phyloP scores from a whole-genome alignment of 768 basidiomycete genomes.

The Russula earlei region DNA sequence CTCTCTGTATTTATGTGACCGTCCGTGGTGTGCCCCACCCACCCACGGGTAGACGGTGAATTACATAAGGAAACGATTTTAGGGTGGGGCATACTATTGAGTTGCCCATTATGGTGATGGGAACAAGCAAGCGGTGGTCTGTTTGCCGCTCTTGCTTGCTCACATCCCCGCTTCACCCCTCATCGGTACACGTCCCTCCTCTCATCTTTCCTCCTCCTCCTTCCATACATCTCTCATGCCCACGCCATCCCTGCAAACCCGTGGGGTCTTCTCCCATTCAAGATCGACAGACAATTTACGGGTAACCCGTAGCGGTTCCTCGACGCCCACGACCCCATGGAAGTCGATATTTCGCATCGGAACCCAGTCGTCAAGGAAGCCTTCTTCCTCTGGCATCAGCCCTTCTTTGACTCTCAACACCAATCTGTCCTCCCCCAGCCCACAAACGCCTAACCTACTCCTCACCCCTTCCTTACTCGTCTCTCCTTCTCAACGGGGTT shows the following conservation, averaged over 20 bases:
- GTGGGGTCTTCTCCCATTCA: slow-evolving; percentile 14
- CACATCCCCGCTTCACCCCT: slow-evolving; percentile 1
- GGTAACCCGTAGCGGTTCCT: slow-evolving; percentile 7
- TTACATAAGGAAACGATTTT: slow-evolving; percentile 1
- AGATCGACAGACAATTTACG: slow-evolving; percentile 19
- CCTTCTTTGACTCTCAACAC: slow-evolving; percentile 49
- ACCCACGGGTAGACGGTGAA: not conserved
- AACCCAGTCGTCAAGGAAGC: slow-evolving; percentile 55
- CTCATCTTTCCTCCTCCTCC: not conserved
- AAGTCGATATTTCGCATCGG: slow-evolving; percentile 67
- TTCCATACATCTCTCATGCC: slow-evolving; percentile 10
- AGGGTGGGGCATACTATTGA: not conserved
- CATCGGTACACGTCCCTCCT: too few species aligned
- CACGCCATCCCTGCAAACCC: slow-evolving; percentile 2
- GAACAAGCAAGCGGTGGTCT: not conserved
- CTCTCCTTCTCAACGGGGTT: slow-evolving; percentile 54
- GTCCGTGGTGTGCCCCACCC: too few species aligned
- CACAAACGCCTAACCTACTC: slow-evolving; percentile 39
- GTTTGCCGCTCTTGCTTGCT: not conserved
- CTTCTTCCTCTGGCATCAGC: slow-evolving; percentile 27
- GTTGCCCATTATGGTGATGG: slow-evolving; percentile 1
- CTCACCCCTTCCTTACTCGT: slow-evolving; percentile 46
- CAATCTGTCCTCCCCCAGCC: slow-evolving; percentile 28
- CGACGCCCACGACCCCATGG: slow-evolving; percentile 36
- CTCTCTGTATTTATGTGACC: too few species aligned